Base-by-base conservation (phyloP, 495 filamentous ascomycete species). In the Xylaria longipes region DNA sequence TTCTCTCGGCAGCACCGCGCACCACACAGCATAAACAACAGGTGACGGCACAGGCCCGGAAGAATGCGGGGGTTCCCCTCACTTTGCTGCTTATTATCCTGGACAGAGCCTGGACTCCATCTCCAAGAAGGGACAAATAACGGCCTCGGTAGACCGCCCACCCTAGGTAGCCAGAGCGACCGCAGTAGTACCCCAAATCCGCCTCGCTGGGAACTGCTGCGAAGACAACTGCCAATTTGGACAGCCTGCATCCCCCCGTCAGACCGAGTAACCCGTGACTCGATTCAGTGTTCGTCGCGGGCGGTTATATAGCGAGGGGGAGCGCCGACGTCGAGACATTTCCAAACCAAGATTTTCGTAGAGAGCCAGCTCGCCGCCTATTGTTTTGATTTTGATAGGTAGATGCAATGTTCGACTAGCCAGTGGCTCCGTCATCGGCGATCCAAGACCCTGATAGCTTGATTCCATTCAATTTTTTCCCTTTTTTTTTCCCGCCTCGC, bases 401-500 rank as follows among this genome's bases (percentile, higher is more conserved):
- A 54, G 25, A 69, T 46, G 35, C 31, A 48, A 48, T 25, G 31
- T 43, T 67, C 22, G 65, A 54, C 66, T 41, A 37, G 52, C 35
- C 25, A 25, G 33, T 14, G 35, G 61, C 69, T 71, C 69, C 69
- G 69, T 71, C 61, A 71, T 65, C 69, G 69, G 69, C 48, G 57
- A 31, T 31, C 46, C n/a, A 46, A 41, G 9, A 35, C 20, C 56
- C 60, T 37, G 15, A 35, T 33, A 52, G 8, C 31, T 54, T 39
- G 45, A 56, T 31, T 22, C 3, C 14, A 0, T 17, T 27, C 6
- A 56, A 41, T 43, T 54, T 54, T 22, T 56, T 29, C 17, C n/a
- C 9, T 43, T 56, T 43, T 45, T 41, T 62, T 22, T 35, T 37
- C 35, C 27, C 37, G 48, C 62, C 17, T 46, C n/a, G 67, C 12